phyloP scores from a whole-genome alignment of 495 filamentous ascomycete genomes.

The Aspergillus incahuasiensis region DNA sequence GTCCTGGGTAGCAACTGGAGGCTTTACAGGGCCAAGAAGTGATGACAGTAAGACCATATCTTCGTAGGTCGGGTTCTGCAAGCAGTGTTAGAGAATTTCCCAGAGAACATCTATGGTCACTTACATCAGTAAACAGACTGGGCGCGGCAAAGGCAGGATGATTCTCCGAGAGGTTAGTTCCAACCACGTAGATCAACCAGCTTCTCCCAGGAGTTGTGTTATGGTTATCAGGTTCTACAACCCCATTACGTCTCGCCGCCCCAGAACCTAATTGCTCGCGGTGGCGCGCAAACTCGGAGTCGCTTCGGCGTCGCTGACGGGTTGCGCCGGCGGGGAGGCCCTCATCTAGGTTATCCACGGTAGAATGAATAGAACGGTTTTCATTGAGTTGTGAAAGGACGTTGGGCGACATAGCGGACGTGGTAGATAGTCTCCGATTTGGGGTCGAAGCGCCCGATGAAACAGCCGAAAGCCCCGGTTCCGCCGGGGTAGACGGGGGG shows the following conservation, averaged over 20 bases:
- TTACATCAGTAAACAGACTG: conserved; percentile 70
- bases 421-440: conserved; percentile 49
- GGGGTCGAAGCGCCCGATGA: conserved; percentile 56
- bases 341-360: conserved; percentile 27
- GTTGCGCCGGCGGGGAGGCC: conserved; percentile 25
- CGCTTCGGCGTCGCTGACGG: conserved; percentile 54
- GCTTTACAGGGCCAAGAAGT: conserved; percentile 68
- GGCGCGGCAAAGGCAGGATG: conserved; percentile 73
- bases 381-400: conserved; percentile 33
- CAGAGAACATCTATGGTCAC: conserved; percentile 9
- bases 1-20: conserved; percentile 63
- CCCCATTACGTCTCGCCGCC: conserved; percentile 58
- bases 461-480: conserved; percentile 52
- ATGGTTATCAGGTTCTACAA: conserved; percentile 60
- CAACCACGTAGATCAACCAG: conserved; percentile 78
- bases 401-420: conserved; percentile 41
- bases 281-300: conserved; percentile 58
- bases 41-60: conserved; percentile 74
- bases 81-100: background rate
- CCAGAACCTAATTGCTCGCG: conserved; percentile 55
- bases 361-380: conserved; percentile 30
- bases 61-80: conserved; percentile 68
- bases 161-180: conserved; percentile 70
- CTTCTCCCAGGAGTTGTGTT: conserved; percentile 51
- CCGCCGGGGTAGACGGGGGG: conserved; percentile 66